Percentiles rank a stretch among this genome's conserved stretches.
phyloP scores from a whole-genome alignment of 805 yeast species.

The Myxozyma sirexii region DNA sequence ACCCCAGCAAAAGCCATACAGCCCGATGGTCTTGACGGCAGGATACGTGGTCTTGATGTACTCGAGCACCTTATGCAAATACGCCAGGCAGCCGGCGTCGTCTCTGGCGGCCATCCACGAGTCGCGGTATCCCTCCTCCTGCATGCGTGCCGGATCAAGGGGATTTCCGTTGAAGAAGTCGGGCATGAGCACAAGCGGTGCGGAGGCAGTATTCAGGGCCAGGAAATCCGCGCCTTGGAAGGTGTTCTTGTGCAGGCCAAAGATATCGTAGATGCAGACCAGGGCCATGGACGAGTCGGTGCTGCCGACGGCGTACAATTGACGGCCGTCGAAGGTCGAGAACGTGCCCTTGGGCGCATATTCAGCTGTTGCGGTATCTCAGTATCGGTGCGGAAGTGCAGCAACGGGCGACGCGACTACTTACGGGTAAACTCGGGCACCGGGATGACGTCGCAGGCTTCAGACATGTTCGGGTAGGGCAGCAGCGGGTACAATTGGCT shows the following conservation, averaged over 20 bases:
- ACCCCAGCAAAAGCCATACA: slow-evolving; percentile 36
- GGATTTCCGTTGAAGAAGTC: slow-evolving; percentile 31
- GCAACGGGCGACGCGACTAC: no score
- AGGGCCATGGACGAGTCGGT: slow-evolving; percentile 15
- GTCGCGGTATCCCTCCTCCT: slow-evolving; percentile 10
- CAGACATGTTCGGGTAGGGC: slow-evolving; percentile 9
- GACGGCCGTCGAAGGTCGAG: slow-evolving; percentile 6
- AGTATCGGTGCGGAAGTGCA: no score
- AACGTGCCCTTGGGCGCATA: slow-evolving; percentile 22
- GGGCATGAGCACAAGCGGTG: slow-evolving; percentile 32
- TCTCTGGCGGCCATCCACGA: slow-evolving; percentile 19
- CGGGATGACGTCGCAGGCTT: slow-evolving; percentile 27
- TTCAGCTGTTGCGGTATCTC: no score
- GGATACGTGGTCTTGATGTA: slow-evolving; percentile 17
- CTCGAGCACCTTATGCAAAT: slow-evolving; percentile 4
- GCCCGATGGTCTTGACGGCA: slow-evolving; percentile 17
- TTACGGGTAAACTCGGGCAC: slow-evolving; percentile 25
- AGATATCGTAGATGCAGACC: slow-evolving; percentile 31
- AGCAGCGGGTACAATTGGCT: no score
- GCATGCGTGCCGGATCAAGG: slow-evolving; percentile 4
- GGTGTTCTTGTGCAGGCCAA: slow-evolving; percentile 30
- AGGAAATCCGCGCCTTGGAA: slow-evolving; percentile 32
- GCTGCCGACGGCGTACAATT: slow-evolving; percentile 21
- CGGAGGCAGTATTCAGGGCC: slow-evolving; percentile 13
- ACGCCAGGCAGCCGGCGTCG: slow-evolving; percentile 10